Conservation (phyloP, 2,329 filamentous ascomycete genomes). For the Davidsoniella virescens region DNA sequence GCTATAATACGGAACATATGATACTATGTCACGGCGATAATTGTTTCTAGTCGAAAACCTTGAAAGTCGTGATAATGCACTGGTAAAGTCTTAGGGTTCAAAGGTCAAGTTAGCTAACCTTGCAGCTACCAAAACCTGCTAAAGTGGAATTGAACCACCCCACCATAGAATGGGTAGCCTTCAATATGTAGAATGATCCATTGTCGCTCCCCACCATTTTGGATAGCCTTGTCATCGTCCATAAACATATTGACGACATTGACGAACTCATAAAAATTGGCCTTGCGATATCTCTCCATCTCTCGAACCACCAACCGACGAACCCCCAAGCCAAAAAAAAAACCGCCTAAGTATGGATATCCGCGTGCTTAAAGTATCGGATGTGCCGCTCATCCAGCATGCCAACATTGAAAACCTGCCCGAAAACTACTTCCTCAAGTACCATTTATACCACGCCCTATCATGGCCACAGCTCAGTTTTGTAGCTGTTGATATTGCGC, state of each 20-base stretch:
- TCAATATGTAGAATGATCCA: background rate
- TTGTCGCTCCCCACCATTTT: too few relatives aligned
- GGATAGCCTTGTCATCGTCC: background rate
- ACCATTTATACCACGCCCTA: constrained; percentile 97
- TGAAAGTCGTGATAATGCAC: too few relatives aligned
- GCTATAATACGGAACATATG: too few relatives aligned
- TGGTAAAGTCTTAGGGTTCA: too few relatives aligned
- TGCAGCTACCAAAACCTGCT: too few relatives aligned
- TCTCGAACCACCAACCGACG: background rate
- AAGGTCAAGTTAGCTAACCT: too few relatives aligned
- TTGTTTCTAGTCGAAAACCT: too few relatives aligned
- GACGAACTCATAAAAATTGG: background rate
- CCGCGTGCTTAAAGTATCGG: constrained; percentile 63
- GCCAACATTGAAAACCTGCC: constrained; percentile 98
- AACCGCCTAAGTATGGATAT: constrained; percentile 54
- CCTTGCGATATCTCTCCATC: background rate
- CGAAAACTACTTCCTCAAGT: constrained; percentile 99
- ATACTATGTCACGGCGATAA: too few relatives aligned
- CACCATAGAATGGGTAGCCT: background rate
- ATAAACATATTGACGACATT: constrained; percentile 3
- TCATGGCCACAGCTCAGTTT: constrained; percentile 96
- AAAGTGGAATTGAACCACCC: background rate
- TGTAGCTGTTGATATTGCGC: constrained; percentile 82
- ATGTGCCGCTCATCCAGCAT: constrained; percentile 87
- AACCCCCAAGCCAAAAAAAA: background rate